Conservation (phyloP, 257 asterid species). For the Avicennia marina region DNA sequence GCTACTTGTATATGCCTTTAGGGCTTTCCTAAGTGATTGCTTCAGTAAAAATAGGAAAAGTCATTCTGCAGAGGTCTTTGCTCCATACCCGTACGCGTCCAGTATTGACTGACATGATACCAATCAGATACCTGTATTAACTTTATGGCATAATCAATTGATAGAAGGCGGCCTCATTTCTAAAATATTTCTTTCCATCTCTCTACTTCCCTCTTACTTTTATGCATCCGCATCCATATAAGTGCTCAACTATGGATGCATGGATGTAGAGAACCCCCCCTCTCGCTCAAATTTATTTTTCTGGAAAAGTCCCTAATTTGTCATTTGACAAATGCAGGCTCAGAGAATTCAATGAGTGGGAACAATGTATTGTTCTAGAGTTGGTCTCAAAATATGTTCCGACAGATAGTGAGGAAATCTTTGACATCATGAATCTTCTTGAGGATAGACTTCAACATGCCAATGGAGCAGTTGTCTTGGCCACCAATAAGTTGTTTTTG, state of each 20-base stretch:
- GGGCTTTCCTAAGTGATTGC: background rate
- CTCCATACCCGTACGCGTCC: background rate
- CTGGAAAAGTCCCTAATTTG: constrained; percentile 19
- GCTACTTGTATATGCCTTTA: constrained; percentile 12
- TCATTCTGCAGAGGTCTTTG: constrained; percentile 3
- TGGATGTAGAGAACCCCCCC: constrained; percentile 5
- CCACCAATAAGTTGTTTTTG: constrained; percentile 82
- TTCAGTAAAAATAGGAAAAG: constrained; percentile 1
- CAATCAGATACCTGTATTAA: background rate
- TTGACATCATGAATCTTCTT: constrained; percentile 98
- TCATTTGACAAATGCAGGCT: constrained; percentile 51
- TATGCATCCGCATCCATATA: background rate
- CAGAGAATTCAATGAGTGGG: constrained; percentile 96
- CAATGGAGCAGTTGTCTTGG: constrained; percentile 98
- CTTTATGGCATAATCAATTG: constrained; percentile 3
- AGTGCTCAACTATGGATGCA: background rate
- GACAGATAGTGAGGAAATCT: constrained; percentile 82
- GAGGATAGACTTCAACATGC: constrained; percentile 99
- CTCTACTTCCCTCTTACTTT: background rate
- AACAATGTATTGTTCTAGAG: constrained; percentile 90
- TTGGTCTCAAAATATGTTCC: constrained; percentile 90
- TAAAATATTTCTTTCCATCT: background rate
- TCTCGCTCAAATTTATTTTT: background rate
- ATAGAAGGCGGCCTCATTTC: too few species aligned
- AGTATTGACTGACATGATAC: background rate